phyloP scores from a whole-genome alignment of 2,329 filamentous ascomycete species.

The Cordyceps pruinosa region DNA sequence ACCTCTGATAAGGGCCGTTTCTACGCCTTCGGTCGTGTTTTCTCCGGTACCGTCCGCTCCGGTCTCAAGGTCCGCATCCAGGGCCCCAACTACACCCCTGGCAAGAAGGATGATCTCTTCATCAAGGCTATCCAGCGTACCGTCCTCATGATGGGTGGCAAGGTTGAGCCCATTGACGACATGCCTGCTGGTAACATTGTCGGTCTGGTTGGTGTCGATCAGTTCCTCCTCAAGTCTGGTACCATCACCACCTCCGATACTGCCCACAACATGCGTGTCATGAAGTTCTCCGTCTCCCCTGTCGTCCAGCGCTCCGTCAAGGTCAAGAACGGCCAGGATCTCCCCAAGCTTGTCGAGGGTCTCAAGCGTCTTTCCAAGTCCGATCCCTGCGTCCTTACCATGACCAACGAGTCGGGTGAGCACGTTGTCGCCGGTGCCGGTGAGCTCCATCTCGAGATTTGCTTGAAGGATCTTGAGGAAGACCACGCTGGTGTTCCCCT shows the following conservation, averaged over 20 bases:
- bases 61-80: slow-evolving; percentile 99
- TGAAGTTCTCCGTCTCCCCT: slow-evolving; percentile 99
- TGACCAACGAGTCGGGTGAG: slow-evolving; percentile 88
- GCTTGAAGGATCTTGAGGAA: slow-evolving; percentile 99
- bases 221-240: slow-evolving; percentile 99
- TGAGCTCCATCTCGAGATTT: slow-evolving; percentile 99
- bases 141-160: slow-evolving; percentile 99
- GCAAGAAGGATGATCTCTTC: slow-evolving; percentile 98
- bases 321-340: slow-evolving; percentile 99
- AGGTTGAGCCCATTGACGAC: slow-evolving; percentile 97
- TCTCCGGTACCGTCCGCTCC: slow-evolving; percentile 94
- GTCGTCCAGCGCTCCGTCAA: slow-evolving; percentile 98
- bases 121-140: slow-evolving; percentile 99
- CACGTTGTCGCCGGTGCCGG: slow-evolving; percentile 98
- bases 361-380: slow-evolving; percentile 99
- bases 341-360: slow-evolving; percentile 99
- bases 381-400: slow-evolving; percentile 93
- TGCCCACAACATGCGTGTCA: slow-evolving; percentile 99
- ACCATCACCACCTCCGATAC: slow-evolving; percentile 95
- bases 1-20: slow-evolving; percentile 99
- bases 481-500: slow-evolving; percentile 98
- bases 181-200: slow-evolving; percentile 99
- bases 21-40: slow-evolving; percentile 99
- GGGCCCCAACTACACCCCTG: slow-evolving; percentile 96
- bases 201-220: slow-evolving; percentile 97